phyloP scores from a whole-genome alignment of 164 flowering plant genomes.

The Tetrastigma voinierianum region DNA sequence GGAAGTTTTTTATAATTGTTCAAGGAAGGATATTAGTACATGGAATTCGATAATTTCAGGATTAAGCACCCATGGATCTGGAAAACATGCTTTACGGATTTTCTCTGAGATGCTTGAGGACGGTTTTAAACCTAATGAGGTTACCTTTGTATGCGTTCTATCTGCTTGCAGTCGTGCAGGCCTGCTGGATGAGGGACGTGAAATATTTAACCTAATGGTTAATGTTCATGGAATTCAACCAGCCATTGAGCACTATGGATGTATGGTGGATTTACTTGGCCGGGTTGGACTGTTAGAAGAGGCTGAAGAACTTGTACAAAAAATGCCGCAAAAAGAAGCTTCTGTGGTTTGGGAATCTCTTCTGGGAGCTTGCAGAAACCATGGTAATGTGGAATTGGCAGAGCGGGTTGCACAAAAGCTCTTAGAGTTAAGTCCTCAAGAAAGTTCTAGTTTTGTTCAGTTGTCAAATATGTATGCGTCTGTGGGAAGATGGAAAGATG shows the following conservation, averaged over 20 bases:
- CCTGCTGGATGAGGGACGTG: conserved; percentile 23
- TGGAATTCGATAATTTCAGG: conserved; percentile 43
- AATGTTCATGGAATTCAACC: conserved; percentile 33
- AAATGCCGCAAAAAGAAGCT: conserved; percentile 18
- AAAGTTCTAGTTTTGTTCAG: conserved; percentile 31
- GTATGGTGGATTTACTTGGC: conserved; percentile 41
- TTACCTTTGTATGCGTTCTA: conserved; percentile 31
- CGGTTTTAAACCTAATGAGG: conserved; percentile 29
- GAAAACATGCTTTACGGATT: conserved; percentile 20
- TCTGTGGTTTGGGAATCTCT: conserved; percentile 31
- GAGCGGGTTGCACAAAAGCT: conserved; percentile 28
- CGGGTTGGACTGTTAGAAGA: conserved; percentile 31
- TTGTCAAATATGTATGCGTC: conserved; percentile 36
- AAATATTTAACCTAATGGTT: conserved; percentile 27
- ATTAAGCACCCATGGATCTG: conserved; percentile 37
- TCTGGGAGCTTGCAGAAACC: conserved; percentile 34
- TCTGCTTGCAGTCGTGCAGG: conserved; percentile 38
- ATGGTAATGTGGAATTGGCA: conserved; percentile 30
- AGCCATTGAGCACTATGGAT: conserved; percentile 36
- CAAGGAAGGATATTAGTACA: conserved; percentile 29
- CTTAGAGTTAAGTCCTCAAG: conserved; percentile 31
- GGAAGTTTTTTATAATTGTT: conserved; percentile 20
- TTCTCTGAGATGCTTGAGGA: conserved; percentile 32
- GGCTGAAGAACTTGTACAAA: conserved; percentile 26
- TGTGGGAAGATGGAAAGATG: conserved; percentile 31